Conservation (phyloP, 768 basidiomycete species). For the Rhodosporidiobolus sp. region DNA sequence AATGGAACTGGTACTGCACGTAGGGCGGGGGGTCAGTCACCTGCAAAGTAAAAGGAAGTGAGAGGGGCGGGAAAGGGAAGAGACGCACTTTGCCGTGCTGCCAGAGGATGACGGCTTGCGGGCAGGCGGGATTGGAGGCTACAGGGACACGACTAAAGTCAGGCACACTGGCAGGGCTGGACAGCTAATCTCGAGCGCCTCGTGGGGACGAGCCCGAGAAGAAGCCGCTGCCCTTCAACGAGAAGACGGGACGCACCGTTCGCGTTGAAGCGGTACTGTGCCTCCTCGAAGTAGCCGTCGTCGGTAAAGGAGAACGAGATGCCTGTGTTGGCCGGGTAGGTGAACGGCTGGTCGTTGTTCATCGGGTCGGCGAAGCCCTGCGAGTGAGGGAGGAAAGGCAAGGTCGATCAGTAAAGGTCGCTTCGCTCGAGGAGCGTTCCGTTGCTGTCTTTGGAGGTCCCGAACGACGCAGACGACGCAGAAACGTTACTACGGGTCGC, state of each 20-base stretch:
- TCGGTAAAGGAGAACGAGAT: constrained; percentile 57
- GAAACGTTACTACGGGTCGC: no score
- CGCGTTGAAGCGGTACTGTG: constrained; percentile 80
- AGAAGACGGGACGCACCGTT: constrained; percentile 61
- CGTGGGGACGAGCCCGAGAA: no score
- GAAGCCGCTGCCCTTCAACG: no score
- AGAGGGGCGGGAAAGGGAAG: no score
- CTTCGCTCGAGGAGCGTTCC: not conserved
- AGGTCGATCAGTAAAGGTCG: not conserved
- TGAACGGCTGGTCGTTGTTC: constrained; percentile 66
- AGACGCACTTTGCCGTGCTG: constrained; percentile 65
- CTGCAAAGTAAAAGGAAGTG: no score
- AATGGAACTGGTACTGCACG: constrained; percentile 55
- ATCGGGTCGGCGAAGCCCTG: constrained; percentile 82
- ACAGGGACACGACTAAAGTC: not conserved
- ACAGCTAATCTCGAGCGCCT: no score
- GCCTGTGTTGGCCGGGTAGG: constrained; percentile 78
- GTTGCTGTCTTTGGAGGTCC: no score
- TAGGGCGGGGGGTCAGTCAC: constrained; percentile 1
- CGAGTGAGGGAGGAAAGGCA: not conserved
- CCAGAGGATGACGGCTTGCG: constrained; percentile 83
- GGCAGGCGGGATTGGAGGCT: constrained; percentile 79
- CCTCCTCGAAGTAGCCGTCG: constrained; percentile 78
- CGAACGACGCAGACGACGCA: no score
- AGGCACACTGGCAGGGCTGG: no score